Evolutionary conservation across 805 yeast genomes (phyloP), one percentile per base, ranked within the genome.

Genomic region (Hanseniaspora thailandica): DNA sequence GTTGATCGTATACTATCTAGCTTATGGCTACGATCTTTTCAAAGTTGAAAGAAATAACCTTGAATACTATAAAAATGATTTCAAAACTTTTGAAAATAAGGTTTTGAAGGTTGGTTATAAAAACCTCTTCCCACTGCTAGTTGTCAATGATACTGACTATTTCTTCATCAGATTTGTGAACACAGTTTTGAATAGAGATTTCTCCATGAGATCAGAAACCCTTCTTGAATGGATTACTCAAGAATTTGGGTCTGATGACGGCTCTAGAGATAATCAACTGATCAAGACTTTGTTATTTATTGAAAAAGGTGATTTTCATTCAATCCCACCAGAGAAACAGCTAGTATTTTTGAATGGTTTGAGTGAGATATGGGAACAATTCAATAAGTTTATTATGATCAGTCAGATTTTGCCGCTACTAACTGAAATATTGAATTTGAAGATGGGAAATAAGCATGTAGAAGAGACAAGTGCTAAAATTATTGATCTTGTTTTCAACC

Each of bases 1-100:
- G 1, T 75, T 86, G 59, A 63, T 93, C 54, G 79, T 88, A 2
- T 83, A 75, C 63, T 81, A 78, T 58, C 66, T 89, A 3, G 89
- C 85, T 66, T 77, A 79, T 12, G 76, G 76, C 17, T 67, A 71
- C 6, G 71, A 74, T 2, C 41, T 84, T 31, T 59, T 77, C 6
- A 66, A 73, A 15, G 72, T 82, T 47, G 73, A 76, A 34, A 77
- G 77, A 61, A 34, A 45, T 10, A 75, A 84, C 12, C 61, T 76
- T 4, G 76, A 74, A 34, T 83, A 82, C 55, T 85, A 77, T 65
- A 80, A 80, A 61, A 72, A 76, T 4, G 84, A 76, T 55, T 71
- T 75, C 63, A 59, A 65, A 38, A 72, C 74, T 59, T 75, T 76
- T 63, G 75, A 74, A 61, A 61, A 69, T 69, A 65, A 72, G 71